Base-by-base conservation (phyloP, 2,329 filamentous ascomycete genomes). In the Sclerotinia trifoliorum region DNA sequence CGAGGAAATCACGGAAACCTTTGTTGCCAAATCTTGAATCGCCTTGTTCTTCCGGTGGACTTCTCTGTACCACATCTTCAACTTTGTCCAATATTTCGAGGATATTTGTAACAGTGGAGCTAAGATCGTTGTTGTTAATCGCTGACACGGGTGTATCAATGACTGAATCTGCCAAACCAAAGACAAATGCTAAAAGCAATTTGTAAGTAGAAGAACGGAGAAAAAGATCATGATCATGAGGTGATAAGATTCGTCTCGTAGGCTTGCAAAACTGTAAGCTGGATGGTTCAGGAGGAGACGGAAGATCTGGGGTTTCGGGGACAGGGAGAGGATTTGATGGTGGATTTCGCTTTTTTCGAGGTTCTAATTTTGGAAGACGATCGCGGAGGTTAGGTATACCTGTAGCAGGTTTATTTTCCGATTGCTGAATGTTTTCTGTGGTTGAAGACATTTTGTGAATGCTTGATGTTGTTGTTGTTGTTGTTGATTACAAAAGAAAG, bases 21-120 rank as follows among this genome's bases (percentile, higher is more conserved):
- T 93, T 94, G 80, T 99, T 99, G 58, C 95, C 96, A 78, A 99
- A 99, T 35, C 95, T 86, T 11, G 93, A 97, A 57, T 93, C 93
- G 42, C 88, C 90, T 58, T 94, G 91, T 71, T 98, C 93, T 73
- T 94, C 85, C 0, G 95, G 90, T 0, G 95, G 95, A 65, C 90
- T 89, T 64, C 84, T 81, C 19, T 83, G 80, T 6, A 96, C 84
- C 1, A 94, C 82, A 6, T 81, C 79, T 65, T 92, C 88, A 11
- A 91, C 86, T 66, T 89, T 84, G 46, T 90, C 84, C 15, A 99
- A 83, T 26, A 97, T 87, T 21, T 79, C 76, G 51, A 96, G 78
- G 44, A 98, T 86, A 19, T 85, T 83, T 69, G 82, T 81, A 66
- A 96, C 81, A 4, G 84, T 79, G 21, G 83, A 80, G 71, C 89